These are phyloP conservation scores for Hippophae gyantsensis DNA, from an alignment of 306 rosid species.

Conservation along the genomic window DNA sequence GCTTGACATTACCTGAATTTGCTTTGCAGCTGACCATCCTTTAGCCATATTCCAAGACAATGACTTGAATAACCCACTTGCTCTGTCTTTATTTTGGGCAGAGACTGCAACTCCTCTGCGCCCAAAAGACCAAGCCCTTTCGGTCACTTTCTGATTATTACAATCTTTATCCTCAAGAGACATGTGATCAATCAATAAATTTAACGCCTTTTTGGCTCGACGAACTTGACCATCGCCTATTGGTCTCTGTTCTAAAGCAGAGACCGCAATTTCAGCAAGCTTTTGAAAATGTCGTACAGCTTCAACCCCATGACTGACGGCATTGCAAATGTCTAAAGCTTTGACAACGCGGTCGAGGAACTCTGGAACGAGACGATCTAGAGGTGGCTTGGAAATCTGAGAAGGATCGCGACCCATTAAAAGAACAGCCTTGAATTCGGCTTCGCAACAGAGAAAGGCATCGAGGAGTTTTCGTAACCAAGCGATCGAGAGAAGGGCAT, in stretches of 20 bases:
- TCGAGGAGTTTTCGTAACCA: slow-evolving; percentile 78
- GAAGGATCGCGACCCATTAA: slow-evolving; percentile 63
- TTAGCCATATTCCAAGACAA: slow-evolving; percentile 58
- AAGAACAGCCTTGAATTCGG: slow-evolving; percentile 78
- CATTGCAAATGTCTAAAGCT: slow-evolving; percentile 76
- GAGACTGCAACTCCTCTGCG: slow-evolving; percentile 22
- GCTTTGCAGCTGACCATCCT: slow-evolving; percentile 86
- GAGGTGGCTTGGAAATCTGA: slow-evolving; percentile 62
- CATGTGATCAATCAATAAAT: slow-evolving; percentile 40
- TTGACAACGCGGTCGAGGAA: slow-evolving; percentile 68
- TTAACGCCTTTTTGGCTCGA: slow-evolving; percentile 67
- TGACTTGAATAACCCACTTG: slow-evolving; percentile 32
- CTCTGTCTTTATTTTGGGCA: slow-evolving; percentile 22
- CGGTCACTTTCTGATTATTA: slow-evolving; percentile 32
- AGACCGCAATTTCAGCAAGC: slow-evolving; percentile 67
- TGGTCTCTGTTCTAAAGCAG: slow-evolving; percentile 49
- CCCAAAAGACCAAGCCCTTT: slow-evolving; percentile 76
- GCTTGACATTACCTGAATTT: slow-evolving; percentile 60
- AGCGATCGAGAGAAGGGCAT: slow-evolving; percentile 46
- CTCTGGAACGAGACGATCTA: slow-evolving; percentile 69
- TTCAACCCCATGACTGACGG: slow-evolving; percentile 62
- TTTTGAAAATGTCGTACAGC: slow-evolving; percentile 59
- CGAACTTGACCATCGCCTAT: slow-evolving; percentile 87
- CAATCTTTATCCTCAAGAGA: slow-evolving; percentile 55
- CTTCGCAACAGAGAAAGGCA: slow-evolving; percentile 77